phyloP scores from a whole-genome alignment of 257 asterid genomes.

The Mitragyna speciosa region DNA sequence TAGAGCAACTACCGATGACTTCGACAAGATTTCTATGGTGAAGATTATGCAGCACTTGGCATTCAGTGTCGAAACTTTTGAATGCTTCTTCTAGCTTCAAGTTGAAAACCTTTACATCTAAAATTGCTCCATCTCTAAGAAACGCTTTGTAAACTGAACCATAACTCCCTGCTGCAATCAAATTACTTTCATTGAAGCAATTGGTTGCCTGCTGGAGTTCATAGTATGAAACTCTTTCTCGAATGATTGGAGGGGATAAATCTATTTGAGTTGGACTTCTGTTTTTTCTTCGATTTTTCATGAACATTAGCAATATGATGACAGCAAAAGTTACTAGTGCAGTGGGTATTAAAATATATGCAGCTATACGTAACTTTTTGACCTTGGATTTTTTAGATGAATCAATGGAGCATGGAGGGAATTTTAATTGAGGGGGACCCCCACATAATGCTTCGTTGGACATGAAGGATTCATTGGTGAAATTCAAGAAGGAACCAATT shows the following conservation, averaged over 20 bases:
- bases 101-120: slow-evolving; percentile 10
- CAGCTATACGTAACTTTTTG: background rate
- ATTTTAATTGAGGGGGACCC: background rate
- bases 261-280: background rate
- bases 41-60: background rate
- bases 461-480: background rate
- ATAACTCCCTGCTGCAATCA: slow-evolving; percentile 1
- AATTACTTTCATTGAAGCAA: background rate
- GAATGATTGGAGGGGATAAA: background rate
- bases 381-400: background rate
- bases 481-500: background rate
- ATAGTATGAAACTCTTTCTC: background rate
- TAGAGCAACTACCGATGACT: slow-evolving; percentile 8
- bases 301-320: background rate
- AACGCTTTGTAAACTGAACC: background rate
- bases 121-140: background rate
- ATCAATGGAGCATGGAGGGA: background rate
- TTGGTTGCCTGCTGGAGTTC: background rate
- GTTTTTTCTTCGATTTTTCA: background rate
- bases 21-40: background rate
- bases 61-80: slow-evolving; percentile 10
- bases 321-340: background rate
- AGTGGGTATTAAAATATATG: background rate
- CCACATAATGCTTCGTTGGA: slow-evolving; percentile 11
- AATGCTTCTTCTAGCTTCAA: background rate